phyloP scores from a whole-genome alignment of 441 rosid species.

The Codiaeum variegatum region DNA sequence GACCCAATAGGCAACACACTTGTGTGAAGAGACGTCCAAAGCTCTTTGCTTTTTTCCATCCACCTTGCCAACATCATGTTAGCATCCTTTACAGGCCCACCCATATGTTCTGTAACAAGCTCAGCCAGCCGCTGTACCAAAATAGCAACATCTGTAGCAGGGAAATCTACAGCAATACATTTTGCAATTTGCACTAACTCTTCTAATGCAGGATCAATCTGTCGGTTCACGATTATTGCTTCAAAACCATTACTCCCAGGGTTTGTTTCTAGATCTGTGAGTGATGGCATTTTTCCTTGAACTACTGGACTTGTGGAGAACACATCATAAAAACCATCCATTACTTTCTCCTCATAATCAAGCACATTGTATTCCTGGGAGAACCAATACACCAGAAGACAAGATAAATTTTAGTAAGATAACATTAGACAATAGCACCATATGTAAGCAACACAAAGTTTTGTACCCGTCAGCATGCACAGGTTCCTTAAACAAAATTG shows the following conservation, averaged over 20 bases:
- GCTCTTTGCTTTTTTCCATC: conserved; percentile 80
- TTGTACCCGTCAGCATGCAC: neutral
- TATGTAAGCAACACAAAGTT: neutral
- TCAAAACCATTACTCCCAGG: conserved; percentile 62
- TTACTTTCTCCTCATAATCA: conserved; percentile 86
- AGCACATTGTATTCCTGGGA: conserved; percentile 86
- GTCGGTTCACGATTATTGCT: conserved; percentile 68
- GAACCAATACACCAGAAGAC: conserved; percentile 17
- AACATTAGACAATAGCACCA: conserved; percentile 1
- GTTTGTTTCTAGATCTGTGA: conserved; percentile 74
- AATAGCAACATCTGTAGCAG: conserved; percentile 52
- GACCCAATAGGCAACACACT: conserved; percentile 88
- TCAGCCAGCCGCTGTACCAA: conserved; percentile 86
- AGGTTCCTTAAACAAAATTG: neutral
- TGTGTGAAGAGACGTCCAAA: conserved; percentile 70
- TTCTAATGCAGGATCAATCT: conserved; percentile 63
- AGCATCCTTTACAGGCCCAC: conserved; percentile 93
- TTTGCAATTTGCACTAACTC: conserved; percentile 82
- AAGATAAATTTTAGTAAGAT: conserved; percentile 19
- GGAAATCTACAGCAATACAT: conserved; percentile 70
- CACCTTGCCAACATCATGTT: conserved; percentile 69
- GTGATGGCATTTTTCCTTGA: conserved; percentile 84
- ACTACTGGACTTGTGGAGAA: conserved; percentile 53
- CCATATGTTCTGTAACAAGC: conserved; percentile 91
- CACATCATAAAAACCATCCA: conserved; percentile 88